Conservation (phyloP, 495 filamentous ascomycete species). For the Aspergillus saccharolyticus region DNA sequence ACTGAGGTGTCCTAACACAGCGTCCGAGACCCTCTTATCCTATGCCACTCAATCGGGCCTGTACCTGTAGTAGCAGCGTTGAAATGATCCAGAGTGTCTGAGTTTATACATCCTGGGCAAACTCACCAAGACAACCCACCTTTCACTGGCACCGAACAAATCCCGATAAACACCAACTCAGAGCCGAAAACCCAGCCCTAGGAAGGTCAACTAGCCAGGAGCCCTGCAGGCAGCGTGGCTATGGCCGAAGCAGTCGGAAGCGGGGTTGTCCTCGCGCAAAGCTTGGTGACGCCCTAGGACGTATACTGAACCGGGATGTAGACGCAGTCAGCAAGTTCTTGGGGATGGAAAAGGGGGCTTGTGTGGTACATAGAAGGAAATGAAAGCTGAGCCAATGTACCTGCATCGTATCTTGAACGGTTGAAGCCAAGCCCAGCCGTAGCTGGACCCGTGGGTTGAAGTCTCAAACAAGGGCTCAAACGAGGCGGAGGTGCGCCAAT, state of each 20-base stretch:
- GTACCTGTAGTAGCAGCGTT: background rate
- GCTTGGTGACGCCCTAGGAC: background rate
- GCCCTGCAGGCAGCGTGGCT: background rate
- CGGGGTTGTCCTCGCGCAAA: background rate
- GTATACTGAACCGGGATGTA: background rate
- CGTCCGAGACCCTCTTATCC: no score
- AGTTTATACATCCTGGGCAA: background rate
- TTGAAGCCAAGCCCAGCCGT: no score
- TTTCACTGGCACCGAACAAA: no score
- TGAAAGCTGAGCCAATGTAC: background rate
- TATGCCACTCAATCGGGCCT: background rate
- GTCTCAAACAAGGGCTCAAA: no score
- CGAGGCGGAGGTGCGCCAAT: background rate
- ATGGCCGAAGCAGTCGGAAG: background rate
- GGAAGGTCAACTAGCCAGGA: background rate
- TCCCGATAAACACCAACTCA: no score
- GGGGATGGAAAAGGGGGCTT: no score
- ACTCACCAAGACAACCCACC: no score
- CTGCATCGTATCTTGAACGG: no score
- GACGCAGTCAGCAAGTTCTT: background rate
- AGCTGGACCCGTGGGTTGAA: no score
- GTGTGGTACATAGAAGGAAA: background rate
- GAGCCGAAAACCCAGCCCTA: no score
- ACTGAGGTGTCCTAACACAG: no score
- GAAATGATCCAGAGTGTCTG: background rate